A percentile compares a stretch with the other conserved stretches of the same genome.
Conservation (phyloP, 345 rosid species). For the Populus tremula region DNA sequence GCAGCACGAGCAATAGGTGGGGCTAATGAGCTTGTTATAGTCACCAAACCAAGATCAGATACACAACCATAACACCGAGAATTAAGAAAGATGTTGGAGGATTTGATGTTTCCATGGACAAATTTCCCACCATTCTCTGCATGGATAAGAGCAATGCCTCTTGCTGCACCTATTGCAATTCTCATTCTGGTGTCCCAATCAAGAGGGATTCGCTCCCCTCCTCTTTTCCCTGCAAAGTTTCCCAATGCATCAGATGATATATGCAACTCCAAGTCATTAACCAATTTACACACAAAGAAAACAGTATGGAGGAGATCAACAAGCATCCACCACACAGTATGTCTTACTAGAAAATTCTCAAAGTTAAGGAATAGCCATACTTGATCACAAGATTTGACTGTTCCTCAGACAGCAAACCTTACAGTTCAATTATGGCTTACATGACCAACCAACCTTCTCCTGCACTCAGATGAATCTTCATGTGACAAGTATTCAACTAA, state of each 20-base stretch:
- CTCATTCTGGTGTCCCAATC: constrained; percentile 84
- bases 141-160: constrained; percentile 76
- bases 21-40: constrained; percentile 72
- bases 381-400: not conserved
- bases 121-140: constrained; percentile 63
- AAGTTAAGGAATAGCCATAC: not conserved
- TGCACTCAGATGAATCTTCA: not conserved
- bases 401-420: not conserved
- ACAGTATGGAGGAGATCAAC: not conserved
- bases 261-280: not conserved
- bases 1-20: constrained; percentile 83
- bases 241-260: constrained; percentile 3
- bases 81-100: constrained; percentile 87
- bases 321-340: not conserved
- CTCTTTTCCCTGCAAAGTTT: constrained; percentile 52
- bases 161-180: constrained; percentile 83
- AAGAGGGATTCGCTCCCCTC: constrained; percentile 59
- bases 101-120: constrained; percentile 88
- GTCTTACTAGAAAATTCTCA: not conserved
- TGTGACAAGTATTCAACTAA: not conserved
- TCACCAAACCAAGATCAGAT: constrained; percentile 78
- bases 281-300: not conserved
- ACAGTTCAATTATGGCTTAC: not conserved
- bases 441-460: not conserved
- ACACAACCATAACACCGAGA: constrained; percentile 58